These are phyloP conservation scores for Brassica carinata DNA, from an alignment of 345 rosid species.

Conservation along the genomic window DNA sequence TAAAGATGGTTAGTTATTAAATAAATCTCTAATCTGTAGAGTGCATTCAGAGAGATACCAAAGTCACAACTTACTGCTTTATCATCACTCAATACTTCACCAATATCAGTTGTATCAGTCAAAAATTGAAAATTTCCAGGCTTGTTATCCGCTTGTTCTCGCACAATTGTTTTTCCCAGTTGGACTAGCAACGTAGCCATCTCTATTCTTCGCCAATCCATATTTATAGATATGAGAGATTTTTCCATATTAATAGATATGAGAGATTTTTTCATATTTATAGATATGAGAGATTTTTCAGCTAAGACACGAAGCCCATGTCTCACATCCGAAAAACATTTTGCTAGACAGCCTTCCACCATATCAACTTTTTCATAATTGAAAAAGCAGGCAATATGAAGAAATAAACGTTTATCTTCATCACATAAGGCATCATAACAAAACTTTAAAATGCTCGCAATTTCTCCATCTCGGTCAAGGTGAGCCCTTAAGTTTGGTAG, in stretches of 20 bases:
- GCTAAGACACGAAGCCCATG: not conserved
- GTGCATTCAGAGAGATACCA: not conserved
- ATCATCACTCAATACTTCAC: not conserved
- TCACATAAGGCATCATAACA: not conserved
- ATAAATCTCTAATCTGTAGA: not conserved
- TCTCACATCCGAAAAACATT: not conserved
- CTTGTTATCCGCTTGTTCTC: not conserved
- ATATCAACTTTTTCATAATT: not conserved
- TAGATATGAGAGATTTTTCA: not conserved
- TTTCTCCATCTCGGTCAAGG: not conserved
- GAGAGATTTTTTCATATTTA: too few relatives aligned
- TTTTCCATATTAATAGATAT: too few relatives aligned
- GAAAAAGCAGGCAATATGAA: not conserved
- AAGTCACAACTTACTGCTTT: not conserved
- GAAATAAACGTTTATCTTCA: not conserved
- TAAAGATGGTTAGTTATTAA: not conserved
- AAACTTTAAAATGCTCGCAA: not conserved
- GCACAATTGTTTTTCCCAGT: not conserved
- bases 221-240: not conserved
- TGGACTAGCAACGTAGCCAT: not conserved
- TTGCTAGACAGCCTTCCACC: not conserved
- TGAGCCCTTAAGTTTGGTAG: not conserved
- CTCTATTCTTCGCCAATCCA: not conserved
- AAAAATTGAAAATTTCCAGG: too few relatives aligned
- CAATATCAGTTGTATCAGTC: not conserved